Percentiles rank a stretch among this genome's conserved stretches.
phyloP scores from a whole-genome alignment of 148 eudicot genomes.

The Heliamphora exappendiculata region DNA sequence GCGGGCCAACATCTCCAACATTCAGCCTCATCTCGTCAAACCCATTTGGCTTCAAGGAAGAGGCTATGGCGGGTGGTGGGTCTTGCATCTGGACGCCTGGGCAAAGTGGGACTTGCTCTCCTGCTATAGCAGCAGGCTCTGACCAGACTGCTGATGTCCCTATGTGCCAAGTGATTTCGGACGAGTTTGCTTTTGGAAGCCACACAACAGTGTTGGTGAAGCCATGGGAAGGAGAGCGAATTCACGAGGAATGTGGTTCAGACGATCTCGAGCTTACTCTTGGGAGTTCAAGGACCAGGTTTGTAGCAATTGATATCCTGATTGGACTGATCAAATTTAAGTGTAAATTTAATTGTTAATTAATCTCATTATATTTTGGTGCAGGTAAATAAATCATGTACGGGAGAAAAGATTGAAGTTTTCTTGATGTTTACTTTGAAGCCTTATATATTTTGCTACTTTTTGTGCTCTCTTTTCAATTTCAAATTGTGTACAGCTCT shows the following conservation, averaged over 20 bases:
- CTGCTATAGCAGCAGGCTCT: constrained; percentile 51
- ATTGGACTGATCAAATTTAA: too few relatives aligned
- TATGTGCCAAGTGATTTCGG: constrained; percentile 70
- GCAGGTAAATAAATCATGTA: too few relatives aligned
- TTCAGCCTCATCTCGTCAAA: constrained; percentile 77
- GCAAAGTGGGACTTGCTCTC: constrained; percentile 91
- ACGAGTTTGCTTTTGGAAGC: constrained; percentile 91
- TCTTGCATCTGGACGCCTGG: constrained; percentile 97
- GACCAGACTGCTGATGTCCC: constrained; percentile 74
- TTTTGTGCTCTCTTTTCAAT: too few relatives aligned
- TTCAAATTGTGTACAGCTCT: too few relatives aligned
- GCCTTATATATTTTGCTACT: too few relatives aligned
- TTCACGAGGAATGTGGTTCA: constrained; percentile 88
- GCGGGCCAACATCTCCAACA: constrained; percentile 73
- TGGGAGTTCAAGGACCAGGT: constrained; percentile 65
- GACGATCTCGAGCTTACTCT: constrained; percentile 96
- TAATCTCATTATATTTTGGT: too few relatives aligned
- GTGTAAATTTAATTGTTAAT: too few relatives aligned
- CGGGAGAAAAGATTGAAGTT: too few relatives aligned
- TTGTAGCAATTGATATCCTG: too few relatives aligned
- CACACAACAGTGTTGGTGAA: constrained; percentile 54
- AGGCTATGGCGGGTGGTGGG: constrained; percentile 51
- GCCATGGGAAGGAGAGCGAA: constrained; percentile 96
- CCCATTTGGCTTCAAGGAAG: constrained; percentile 69
- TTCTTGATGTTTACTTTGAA: too few relatives aligned